Evolutionary conservation across 2,329 filamentous ascomycete species (phyloP), one percentile per base, ranked within the genome.

Genomic region (Neopestalotiopsis rosae): DNA sequence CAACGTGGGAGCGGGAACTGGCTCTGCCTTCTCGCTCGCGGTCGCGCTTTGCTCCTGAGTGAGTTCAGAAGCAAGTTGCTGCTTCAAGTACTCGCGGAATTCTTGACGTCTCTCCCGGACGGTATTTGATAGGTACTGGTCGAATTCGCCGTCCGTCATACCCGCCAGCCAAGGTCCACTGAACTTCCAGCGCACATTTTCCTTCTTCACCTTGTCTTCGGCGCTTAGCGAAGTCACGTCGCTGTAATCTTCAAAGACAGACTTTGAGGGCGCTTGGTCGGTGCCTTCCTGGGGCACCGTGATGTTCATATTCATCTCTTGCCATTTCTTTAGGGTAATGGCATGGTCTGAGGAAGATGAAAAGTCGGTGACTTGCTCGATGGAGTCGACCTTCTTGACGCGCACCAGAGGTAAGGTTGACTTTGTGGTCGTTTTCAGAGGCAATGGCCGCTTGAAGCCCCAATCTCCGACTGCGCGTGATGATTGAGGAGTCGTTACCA

Each of bases 311-410:
- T 89, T 87, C 78, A 98, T 85, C 79, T 97, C 93, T 78, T 94
- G 92, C 83, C 92, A 98, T 84, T 98, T 98, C 77, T 90, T 86
- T 68, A 97, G 84, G 7, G 94, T 94, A 73, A 94, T 83, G 65
- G 91, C 88, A 81, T 97, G 94, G 79, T 97, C 94, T 68, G 91
- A 88, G 0, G 94, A 92, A 49, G 93, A 94, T 71, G 90, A 87
- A 81, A 94, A 98, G 77, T 98, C 94, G 77, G 95, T 97, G 73
- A 98, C 87, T 79, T 94, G 92, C 81, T 98, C 94, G 74, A 90
- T 88, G 2, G 94, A 93, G 83, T 98, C 95, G 72, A 97, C 87
- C 70, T 92, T 88, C 75, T 90, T 90, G 73, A 98, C 83, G 72
- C 93, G 89, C 67, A 97, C 88, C 64, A 93, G 85, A 10, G 94